A percentile compares a stretch with the other conserved stretches of the same genome.
Evolutionary conservation across 2,329 filamentous ascomycete species (phyloP).

Genomic region (Fusarium sp.): DNA sequence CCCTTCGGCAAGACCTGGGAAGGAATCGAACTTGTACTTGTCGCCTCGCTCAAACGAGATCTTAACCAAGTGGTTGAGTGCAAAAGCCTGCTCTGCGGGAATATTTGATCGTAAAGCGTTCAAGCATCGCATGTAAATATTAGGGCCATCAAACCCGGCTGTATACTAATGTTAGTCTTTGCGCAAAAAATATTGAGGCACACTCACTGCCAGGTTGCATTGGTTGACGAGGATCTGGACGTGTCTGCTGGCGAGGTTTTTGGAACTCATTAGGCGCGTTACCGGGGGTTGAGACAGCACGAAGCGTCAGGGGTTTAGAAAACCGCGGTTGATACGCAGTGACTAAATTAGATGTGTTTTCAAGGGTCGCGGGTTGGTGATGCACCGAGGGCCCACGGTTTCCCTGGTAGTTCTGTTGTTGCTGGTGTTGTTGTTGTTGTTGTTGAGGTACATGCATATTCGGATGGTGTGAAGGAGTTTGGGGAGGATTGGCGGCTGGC

Average conservation of each 20-base stretch:
- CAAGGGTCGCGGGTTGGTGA: constrained; percentile 66
- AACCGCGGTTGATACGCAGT: constrained; percentile 76
- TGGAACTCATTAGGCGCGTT: constrained; percentile 77
- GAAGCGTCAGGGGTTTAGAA: constrained; percentile 73
- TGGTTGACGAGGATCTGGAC: constrained; percentile 55
- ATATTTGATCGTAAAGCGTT: constrained; percentile 85
- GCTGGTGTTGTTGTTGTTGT: constrained; percentile 27
- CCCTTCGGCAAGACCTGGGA: constrained; percentile 87
- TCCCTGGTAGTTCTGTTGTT: constrained; percentile 46
- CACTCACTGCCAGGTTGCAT: constrained; percentile 72
- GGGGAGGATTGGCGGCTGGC: constrained; percentile 44
- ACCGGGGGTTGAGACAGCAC: constrained; percentile 78
- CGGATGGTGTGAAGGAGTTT: constrained; percentile 51
- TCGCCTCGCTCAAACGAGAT: constrained; percentile 95
- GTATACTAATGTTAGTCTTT: constrained; percentile 25
- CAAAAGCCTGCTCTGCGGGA: constrained; percentile 87
- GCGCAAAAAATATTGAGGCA: neutral
- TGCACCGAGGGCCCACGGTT: constrained; percentile 58
- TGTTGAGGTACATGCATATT: constrained; percentile 49
- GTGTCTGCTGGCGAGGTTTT: constrained; percentile 57
- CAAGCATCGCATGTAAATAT: constrained; percentile 91
- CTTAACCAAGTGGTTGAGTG: constrained; percentile 91
- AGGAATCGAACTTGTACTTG: constrained; percentile 94
- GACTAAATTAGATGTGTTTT: constrained; percentile 69
- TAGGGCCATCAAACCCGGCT: constrained; percentile 78